A percentile compares a stretch with the other conserved stretches of the same genome.
Evolutionary conservation across 1,284 basidiomycete genomes (phyloP).

Genomic region (Rhodotorula sp.): DNA sequence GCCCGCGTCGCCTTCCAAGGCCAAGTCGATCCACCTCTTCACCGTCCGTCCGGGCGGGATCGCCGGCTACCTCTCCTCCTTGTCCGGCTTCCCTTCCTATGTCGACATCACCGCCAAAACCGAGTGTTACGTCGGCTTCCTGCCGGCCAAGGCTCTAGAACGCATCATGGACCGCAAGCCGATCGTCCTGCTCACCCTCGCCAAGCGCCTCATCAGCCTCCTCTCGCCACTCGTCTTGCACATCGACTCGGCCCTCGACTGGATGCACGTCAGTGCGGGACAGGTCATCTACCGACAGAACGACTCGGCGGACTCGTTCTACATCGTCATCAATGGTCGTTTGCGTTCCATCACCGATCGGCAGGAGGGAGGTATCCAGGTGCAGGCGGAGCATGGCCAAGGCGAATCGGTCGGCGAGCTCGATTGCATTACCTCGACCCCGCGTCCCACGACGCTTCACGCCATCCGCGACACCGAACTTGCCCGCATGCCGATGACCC

Average conservation of each 20-base stretch:
- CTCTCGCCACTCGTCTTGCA: conserved; percentile 92
- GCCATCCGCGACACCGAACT: conserved; percentile 97
- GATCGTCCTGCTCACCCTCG: conserved; percentile 92
- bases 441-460: conserved; percentile 84
- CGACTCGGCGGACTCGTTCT: conserved; percentile 89
- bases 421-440: conserved; percentile 95
- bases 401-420: conserved; percentile 64
- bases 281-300: conserved; percentile 85
- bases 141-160: conserved; percentile 85
- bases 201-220: conserved; percentile 89
- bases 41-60: conserved; percentile 97
- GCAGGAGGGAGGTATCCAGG: conserved; percentile 67
- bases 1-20: not conserved
- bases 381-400: conserved; percentile 91
- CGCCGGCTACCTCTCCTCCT: conserved; percentile 92
- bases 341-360: conserved; percentile 70
- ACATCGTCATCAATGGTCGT: conserved; percentile 95
- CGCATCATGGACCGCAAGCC: conserved; percentile 87
- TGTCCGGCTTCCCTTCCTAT: conserved; percentile 88
- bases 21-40: conserved; percentile 60
- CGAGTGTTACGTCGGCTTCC: conserved; percentile 92
- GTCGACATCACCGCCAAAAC: conserved; percentile 96
- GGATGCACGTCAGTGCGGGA: conserved; percentile 94
- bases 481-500: conserved; percentile 93
- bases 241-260: conserved; percentile 95